phyloP scores from a whole-genome alignment of 2,329 filamentous ascomycete genomes.

The Colletotrichum sp. region DNA sequence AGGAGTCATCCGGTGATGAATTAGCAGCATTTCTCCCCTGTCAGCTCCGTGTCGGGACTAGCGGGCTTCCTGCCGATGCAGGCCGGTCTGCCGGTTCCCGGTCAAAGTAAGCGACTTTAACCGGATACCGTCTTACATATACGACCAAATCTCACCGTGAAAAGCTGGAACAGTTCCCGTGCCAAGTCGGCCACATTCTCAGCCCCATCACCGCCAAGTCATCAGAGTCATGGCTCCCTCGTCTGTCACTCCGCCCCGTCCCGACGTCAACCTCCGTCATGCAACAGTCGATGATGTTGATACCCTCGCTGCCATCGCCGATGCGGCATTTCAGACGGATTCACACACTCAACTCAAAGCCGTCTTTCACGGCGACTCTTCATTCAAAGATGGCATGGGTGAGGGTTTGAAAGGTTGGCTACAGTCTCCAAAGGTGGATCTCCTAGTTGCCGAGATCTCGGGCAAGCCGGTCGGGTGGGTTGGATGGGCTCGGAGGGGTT shows the following conservation, averaged over 20 bases:
- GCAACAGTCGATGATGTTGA: slow-evolving; percentile 29
- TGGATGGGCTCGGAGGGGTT: slow-evolving; percentile 35
- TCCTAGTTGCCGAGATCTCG: slow-evolving; percentile 37
- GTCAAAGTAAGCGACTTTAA: neutral
- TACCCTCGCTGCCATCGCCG: slow-evolving; percentile 32
- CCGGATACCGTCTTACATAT: neutral
- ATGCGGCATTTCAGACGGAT: slow-evolving; percentile 34
- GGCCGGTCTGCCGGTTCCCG: neutral
- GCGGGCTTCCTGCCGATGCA: neutral
- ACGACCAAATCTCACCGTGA: neutral
- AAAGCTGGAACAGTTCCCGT: neutral
- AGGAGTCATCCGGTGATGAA: neutral
- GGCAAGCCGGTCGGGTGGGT: slow-evolving; percentile 36
- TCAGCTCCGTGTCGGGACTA: neutral
- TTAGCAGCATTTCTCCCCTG: neutral
- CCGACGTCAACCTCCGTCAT: neutral
- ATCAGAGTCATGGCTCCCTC: neutral
- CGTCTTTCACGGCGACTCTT: slow-evolving; percentile 31
- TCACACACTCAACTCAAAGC: slow-evolving; percentile 38
- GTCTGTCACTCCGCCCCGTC: neutral
- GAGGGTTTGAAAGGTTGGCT: slow-evolving; percentile 27
- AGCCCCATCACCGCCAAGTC: neutral
- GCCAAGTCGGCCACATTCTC: neutral
- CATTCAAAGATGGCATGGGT: slow-evolving; percentile 29
- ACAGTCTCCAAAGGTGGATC: slow-evolving; percentile 26